Evolutionary conservation across 306 rosid genomes (phyloP).

Genomic region (Prunus mume): DNA sequence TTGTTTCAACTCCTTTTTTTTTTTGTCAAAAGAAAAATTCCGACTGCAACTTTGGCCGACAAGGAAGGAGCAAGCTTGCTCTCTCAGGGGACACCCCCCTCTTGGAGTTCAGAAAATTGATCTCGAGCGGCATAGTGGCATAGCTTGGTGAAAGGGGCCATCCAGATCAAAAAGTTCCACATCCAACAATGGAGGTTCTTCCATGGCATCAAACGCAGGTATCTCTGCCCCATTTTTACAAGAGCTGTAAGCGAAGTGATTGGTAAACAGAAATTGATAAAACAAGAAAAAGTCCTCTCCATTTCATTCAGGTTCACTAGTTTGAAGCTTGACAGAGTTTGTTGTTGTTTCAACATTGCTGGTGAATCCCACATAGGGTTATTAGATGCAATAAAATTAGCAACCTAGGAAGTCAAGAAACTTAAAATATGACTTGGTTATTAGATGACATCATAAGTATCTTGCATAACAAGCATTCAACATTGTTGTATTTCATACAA

Average conservation of each 20-base stretch:
- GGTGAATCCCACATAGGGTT: conserved; percentile 72
- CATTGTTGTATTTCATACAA: background rate
- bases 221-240: conserved; percentile 53
- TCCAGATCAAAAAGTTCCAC: conserved; percentile 85
- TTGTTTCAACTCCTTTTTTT: conserved; percentile 72
- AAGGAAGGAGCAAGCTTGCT: conserved; percentile 73
- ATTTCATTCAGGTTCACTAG: conserved; percentile 73
- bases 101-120: conserved; percentile 86
- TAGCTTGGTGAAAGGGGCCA: conserved; percentile 82
- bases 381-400: too few species aligned
- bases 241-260: background rate
- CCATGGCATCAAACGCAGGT: conserved; percentile 89
- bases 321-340: conserved; percentile 86
- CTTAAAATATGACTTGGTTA: background rate
- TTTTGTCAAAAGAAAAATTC: conserved; percentile 72
- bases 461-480: background rate
- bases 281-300: conserved; percentile 42
- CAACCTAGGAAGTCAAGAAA: too few species aligned
- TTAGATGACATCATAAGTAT: background rate
- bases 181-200: conserved; percentile 82
- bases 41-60: conserved; percentile 78
- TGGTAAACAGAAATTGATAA: background rate
- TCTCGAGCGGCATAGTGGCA: conserved; percentile 62
- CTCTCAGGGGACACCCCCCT: conserved; percentile 80
- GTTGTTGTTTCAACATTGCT: conserved; percentile 84